A percentile compares a stretch with the other conserved stretches of the same genome.
These are phyloP conservation scores for Imleria badia DNA, from an alignment of 768 basidiomycete genomes.

Conservation along the genomic window DNA sequence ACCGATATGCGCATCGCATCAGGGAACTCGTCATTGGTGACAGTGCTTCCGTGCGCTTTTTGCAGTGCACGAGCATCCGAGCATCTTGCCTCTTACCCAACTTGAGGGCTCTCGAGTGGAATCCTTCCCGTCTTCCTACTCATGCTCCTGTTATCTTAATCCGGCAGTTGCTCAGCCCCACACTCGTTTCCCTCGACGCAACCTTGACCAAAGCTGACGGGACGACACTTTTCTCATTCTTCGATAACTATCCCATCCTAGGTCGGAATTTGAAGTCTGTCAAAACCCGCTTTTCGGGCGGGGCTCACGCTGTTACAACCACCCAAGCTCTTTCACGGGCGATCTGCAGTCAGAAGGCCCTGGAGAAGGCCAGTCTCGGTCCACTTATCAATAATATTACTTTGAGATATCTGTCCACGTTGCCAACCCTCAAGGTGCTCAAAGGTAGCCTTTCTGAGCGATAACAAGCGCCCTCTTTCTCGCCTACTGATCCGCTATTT, in stretches of 20 bases:
- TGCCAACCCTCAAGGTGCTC: slow-evolving; percentile 8
- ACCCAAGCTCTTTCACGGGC: slow-evolving; percentile 5
- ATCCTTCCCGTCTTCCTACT: not conserved
- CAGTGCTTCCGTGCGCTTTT: not conserved
- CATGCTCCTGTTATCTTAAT: slow-evolving; percentile 1
- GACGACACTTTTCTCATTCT: slow-evolving; percentile 2
- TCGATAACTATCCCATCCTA: slow-evolving; percentile 4
- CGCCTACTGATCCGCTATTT: not conserved
- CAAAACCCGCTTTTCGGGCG: not conserved
- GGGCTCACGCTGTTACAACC: not conserved
- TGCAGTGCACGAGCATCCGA: slow-evolving; percentile 5
- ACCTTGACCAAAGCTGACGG: slow-evolving; percentile 4
- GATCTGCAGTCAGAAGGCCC: not conserved
- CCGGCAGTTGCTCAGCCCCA: slow-evolving; percentile 11
- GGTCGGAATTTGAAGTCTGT: slow-evolving; percentile 5
- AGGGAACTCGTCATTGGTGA: not conserved
- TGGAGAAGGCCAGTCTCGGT: not conserved
- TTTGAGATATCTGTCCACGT: slow-evolving; percentile 3
- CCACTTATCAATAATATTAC: not conserved
- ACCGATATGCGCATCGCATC: slow-evolving; percentile 8
- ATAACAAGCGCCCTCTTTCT: not conserved
- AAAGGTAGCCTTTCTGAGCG: not conserved
- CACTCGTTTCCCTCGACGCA: slow-evolving; percentile 2
- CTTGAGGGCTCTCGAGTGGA: slow-evolving; percentile 5
- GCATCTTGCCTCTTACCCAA: slow-evolving; percentile 10